These are phyloP conservation scores for Tuber microsphaerosporum DNA, from an alignment of 495 filamentous ascomycete genomes.

Conservation along the genomic window DNA sequence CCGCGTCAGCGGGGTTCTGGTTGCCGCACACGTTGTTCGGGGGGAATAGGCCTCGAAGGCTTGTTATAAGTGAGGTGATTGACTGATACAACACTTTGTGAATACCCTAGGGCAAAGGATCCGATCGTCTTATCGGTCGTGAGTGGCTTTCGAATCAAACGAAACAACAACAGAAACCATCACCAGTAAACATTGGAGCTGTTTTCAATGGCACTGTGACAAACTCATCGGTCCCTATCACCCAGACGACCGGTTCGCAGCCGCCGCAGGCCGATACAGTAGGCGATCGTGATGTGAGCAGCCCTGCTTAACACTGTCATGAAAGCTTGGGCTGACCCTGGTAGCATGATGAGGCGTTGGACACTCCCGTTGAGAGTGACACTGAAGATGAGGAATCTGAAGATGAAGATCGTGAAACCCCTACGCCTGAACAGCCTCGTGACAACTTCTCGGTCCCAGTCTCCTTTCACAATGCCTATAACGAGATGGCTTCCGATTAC, in stretches of 20 bases:
- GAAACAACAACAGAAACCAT: not conserved
- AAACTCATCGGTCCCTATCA: slow-evolving; percentile 4
- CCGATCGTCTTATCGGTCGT: slow-evolving; percentile 15
- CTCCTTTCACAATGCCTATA: slow-evolving; percentile 23
- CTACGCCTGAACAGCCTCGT: not conserved
- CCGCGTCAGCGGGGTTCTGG: slow-evolving; percentile 11
- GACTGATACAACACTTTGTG: not conserved
- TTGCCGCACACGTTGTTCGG: slow-evolving; percentile 1
- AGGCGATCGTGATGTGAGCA: not conserved
- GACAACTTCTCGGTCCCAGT: slow-evolving; percentile 10
- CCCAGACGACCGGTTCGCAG: slow-evolving; percentile 14
- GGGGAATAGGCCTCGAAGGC: not conserved
- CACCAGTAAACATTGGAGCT: slow-evolving; percentile 25
- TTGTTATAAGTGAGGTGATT: not conserved
- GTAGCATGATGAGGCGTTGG: slow-evolving; percentile 3
- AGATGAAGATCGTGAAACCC: not conserved
- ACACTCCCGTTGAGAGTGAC: not conserved
- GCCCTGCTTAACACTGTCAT: not conserved
- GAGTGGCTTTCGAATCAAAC: slow-evolving; percentile 17
- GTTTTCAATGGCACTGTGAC: slow-evolving; percentile 21
- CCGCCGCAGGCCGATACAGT: not conserved
- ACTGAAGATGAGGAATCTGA: slow-evolving; percentile 9
- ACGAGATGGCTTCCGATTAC: slow-evolving; percentile 10
- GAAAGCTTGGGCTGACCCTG: not conserved
- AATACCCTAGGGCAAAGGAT: slow-evolving; percentile 28